Evolutionary conservation across 305 asterid genomes (phyloP), one percentile per base, ranked within the genome.

Genomic region (Solanum hybrid): DNA sequence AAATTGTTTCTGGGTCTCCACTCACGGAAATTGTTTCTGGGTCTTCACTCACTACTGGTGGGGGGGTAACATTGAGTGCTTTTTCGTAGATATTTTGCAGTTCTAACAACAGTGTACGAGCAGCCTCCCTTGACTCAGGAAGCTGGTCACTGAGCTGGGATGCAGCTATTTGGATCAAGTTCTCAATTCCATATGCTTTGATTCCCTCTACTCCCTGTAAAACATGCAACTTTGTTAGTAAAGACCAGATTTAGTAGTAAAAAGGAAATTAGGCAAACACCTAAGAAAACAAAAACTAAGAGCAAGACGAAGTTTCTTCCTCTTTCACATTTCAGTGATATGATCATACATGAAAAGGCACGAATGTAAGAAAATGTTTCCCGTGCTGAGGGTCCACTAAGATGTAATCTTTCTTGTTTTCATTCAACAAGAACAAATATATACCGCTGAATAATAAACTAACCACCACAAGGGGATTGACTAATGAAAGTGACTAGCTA

Each of bases 61-160:
- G 40, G 60, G 92, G 90, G 86, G 88, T 91, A 45, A 88, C 91
- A 89, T 88, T 88, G 60, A 78, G 91, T 45, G 93, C 88, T 91
- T 94, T 95, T 90, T 94, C 95, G 14, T 93, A 95, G 17, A 92
- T 93, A 60, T 94, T 91, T 89, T 93, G 96, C 90, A 97, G 90
- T 92, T 97, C 97, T 93, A 97, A 84, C 92, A 97, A 75, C 86
- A 97, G 92, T 73, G 93, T 78, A 81, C 99, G 97, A 38, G 99
- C 99, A 17, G 99, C 98, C 90, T 97, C 98, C 91, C 99, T 94
- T 6, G 99, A 97, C 92, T 94, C 98, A 0, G 98, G 99, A 90
- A 97, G 98, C 92, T 94, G 94, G 91, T 94, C 99, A 69, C 95
- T 94, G 14, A 97, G 97, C 93, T 97, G 99, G 76, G 98, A 93